Percentiles rank a stretch among this genome's conserved stretches.
Conservation (phyloP, 1,284 basidiomycete genomes). For the Trichosporon sp. region DNA sequence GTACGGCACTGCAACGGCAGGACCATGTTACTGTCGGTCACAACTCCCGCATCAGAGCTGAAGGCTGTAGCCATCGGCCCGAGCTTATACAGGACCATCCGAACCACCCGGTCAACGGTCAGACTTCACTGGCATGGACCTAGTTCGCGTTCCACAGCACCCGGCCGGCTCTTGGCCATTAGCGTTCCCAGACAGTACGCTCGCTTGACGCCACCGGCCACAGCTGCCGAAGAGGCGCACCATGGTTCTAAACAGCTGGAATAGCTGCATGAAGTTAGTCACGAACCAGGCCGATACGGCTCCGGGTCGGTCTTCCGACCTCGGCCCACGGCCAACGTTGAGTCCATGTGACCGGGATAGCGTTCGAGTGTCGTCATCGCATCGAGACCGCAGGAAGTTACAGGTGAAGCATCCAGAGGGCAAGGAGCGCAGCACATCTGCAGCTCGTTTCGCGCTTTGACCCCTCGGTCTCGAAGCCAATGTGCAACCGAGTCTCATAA, state of each 20-base stretch:
- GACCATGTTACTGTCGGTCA: no score
- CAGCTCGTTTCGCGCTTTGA: background rate
- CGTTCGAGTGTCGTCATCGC: slow-evolving; percentile 1
- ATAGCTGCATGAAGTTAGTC: background rate
- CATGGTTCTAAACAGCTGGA: background rate
- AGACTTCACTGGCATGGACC: background rate
- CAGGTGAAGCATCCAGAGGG: background rate
- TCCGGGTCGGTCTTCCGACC: background rate
- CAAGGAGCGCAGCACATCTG: background rate
- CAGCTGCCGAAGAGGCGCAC: background rate
- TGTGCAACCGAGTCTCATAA: background rate
- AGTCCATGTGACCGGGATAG: slow-evolving; percentile 18
- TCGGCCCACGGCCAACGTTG: background rate
- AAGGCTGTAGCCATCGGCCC: background rate
- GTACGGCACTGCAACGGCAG: background rate
- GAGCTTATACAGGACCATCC: background rate
- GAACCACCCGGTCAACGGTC: background rate
- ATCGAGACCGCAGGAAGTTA: background rate
- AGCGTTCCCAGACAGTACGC: background rate
- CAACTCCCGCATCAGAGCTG: background rate
- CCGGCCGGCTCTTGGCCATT: background rate
- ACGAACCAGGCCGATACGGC: background rate
- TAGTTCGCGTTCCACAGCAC: background rate
- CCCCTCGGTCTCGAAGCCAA: background rate
- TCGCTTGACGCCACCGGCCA: background rate